These are phyloP conservation scores for Coemansia sp. DNA, from an alignment of 192 early-diverging fungal genomes.

Conservation along the genomic window DNA sequence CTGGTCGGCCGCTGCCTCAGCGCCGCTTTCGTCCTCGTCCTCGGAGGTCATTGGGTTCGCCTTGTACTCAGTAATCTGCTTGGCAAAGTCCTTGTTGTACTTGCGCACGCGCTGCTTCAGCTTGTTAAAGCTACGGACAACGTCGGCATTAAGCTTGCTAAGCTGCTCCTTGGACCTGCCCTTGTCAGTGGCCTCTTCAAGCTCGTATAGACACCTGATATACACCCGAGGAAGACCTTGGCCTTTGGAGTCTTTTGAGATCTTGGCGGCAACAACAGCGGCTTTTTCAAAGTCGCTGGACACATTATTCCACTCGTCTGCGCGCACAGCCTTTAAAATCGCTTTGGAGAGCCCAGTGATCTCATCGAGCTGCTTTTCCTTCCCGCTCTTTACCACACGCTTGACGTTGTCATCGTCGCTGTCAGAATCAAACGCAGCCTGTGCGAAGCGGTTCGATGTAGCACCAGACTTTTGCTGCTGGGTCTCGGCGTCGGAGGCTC, in stretches of 20 bases:
- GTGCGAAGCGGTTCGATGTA: conserved; percentile 35
- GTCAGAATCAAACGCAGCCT: conserved; percentile 59
- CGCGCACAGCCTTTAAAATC: conserved; percentile 77
- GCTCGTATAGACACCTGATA: conserved; percentile 57
- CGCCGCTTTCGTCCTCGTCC: conserved; percentile 19
- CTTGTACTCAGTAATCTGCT: conserved; percentile 69
- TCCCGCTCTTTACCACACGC: conserved; percentile 76
- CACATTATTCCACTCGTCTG: conserved; percentile 79
- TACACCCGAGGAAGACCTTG: conserved; percentile 33
- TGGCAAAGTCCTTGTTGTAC: conserved; percentile 76
- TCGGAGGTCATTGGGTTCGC: conserved; percentile 48
- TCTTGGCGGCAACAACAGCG: conserved; percentile 68
- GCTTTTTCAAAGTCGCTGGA: conserved; percentile 85
- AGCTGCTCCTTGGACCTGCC: conserved; percentile 71
- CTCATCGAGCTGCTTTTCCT: conserved; percentile 84
- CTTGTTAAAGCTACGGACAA: conserved; percentile 82
- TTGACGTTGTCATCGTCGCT: conserved; percentile 69
- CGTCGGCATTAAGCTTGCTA: conserved; percentile 84
- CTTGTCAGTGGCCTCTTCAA: conserved; percentile 77
- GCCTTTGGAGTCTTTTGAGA: conserved; percentile 26
- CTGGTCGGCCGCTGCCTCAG: conserved; percentile 12
- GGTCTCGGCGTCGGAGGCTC: conserved; percentile 60
- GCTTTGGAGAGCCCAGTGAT: conserved; percentile 66
- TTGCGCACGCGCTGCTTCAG: conserved; percentile 96
- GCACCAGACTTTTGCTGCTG: conserved; percentile 52